These are phyloP conservation scores for Paracoccidioides brasiliensis DNA, from an alignment of 2,329 filamentous ascomycete species.

Conservation along the genomic window DNA sequence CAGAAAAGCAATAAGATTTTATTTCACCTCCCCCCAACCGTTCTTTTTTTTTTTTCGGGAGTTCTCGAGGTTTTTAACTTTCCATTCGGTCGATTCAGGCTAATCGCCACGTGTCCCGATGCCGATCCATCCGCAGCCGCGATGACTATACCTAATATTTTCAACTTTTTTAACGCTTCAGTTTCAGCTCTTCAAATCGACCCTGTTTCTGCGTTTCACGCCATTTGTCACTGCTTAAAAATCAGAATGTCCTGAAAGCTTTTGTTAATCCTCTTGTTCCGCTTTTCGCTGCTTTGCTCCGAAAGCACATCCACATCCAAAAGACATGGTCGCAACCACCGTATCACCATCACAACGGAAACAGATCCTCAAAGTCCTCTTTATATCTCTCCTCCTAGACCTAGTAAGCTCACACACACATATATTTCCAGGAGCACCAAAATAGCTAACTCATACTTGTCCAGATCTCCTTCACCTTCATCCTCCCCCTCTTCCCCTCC, in stretches of 20 bases:
- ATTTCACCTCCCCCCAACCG: no score
- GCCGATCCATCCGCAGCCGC: not conserved
- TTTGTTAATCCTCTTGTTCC: not conserved
- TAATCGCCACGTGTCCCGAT: not conserved
- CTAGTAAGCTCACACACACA: constrained; percentile 45
- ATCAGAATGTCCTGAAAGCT: not conserved
- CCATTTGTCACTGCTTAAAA: not conserved
- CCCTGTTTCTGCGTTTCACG: not conserved
- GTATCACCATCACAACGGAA: constrained; percentile 47
- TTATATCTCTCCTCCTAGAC: constrained; percentile 79
- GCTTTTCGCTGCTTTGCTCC: not conserved
- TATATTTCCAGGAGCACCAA: constrained; percentile 17
- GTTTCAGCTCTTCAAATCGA: not conserved
- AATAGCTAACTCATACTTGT: not conserved
- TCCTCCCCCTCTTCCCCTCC: constrained; percentile 87
- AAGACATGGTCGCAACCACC: constrained; percentile 24
- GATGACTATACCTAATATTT: not conserved
- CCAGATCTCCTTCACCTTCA: constrained; percentile 96
- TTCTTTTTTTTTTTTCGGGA: no score
- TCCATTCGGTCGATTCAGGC: not conserved
- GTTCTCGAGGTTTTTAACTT: not conserved
- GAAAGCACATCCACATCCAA: not conserved
- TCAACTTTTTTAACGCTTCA: not conserved
- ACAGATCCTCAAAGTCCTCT: constrained; percentile 73
- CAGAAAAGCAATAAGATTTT: no score